Conservation (phyloP, 805 yeast species). For the Candida broadrunensis region DNA sequence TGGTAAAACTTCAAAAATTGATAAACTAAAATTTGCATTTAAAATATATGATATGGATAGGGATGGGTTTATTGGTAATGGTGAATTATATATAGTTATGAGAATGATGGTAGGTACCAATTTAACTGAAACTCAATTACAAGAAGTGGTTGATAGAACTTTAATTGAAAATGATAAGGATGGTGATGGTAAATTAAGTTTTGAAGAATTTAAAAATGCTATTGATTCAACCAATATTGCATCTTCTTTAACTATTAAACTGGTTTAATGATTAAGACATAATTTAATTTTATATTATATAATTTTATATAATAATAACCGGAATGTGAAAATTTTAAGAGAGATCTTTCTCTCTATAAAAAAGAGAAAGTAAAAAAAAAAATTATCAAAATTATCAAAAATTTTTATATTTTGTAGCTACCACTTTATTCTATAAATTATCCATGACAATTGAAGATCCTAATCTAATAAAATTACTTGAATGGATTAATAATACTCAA, state of each 20-base stretch:
- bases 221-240: conserved; percentile 59
- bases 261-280: too few relatives aligned
- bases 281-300: too few relatives aligned
- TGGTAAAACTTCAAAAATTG: conserved; percentile 74
- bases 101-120: conserved; percentile 97
- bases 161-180: conserved; percentile 89
- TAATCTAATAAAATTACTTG: conserved; percentile 16
- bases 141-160: conserved; percentile 95
- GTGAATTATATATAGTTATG: conserved; percentile 87
- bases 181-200: conserved; percentile 81
- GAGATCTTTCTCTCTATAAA: too few relatives aligned
- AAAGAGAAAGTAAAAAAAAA: too few relatives aligned
- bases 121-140: conserved; percentile 80
- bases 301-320: too few relatives aligned
- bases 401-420: too few relatives aligned
- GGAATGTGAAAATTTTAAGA: too few relatives aligned
- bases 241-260: conserved; percentile 53
- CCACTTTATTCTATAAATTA: too few relatives aligned
- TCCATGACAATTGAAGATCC: conserved; percentile 9
- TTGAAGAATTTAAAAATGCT: conserved; percentile 80
- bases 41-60: conserved; percentile 93
- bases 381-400: too few relatives aligned
- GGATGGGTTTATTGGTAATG: conserved; percentile 93
- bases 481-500: conserved; percentile 26
- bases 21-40: conserved; percentile 85